phyloP scores from a whole-genome alignment of 2,329 filamentous ascomycete genomes.

The Pseudogymnoascus sp. region DNA sequence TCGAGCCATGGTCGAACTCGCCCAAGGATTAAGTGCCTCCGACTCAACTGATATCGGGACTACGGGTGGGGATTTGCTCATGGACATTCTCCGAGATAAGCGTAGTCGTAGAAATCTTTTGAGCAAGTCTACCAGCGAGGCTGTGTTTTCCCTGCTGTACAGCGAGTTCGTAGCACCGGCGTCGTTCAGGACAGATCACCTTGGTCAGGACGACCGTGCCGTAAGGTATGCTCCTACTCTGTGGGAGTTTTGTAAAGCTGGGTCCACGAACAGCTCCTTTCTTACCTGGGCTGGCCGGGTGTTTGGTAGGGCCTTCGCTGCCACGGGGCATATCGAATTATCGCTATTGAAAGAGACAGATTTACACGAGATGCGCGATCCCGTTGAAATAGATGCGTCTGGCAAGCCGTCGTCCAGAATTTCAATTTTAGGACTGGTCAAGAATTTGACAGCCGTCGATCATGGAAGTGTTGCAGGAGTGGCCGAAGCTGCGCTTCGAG shows the following conservation, averaged over 20 bases:
- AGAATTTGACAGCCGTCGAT: slow-evolving; percentile 51
- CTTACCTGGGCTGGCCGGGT: slow-evolving; percentile 78
- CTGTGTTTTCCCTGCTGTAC: slow-evolving; percentile 67
- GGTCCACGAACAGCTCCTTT: slow-evolving; percentile 58
- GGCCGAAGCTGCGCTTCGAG: slow-evolving; percentile 52
- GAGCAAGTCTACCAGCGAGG: slow-evolving; percentile 57
- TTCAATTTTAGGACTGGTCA: slow-evolving; percentile 53
- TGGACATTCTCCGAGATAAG: slow-evolving; percentile 73
- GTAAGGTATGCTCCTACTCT: slow-evolving; percentile 55
- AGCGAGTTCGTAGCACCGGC: slow-evolving; percentile 59
- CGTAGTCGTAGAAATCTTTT: slow-evolving; percentile 54
- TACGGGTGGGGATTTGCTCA: slow-evolving; percentile 68
- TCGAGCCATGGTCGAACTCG: slow-evolving; percentile 60
- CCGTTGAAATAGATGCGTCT: neutral
- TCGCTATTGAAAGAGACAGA: slow-evolving; percentile 54
- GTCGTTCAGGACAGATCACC: slow-evolving; percentile 54
- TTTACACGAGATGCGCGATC: slow-evolving; percentile 28
- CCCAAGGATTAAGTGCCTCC: slow-evolving; percentile 56
- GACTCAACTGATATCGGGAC: slow-evolving; percentile 63
- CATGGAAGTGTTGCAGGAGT: slow-evolving; percentile 49
- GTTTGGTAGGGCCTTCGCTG: slow-evolving; percentile 74
- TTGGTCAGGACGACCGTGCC: slow-evolving; percentile 59
- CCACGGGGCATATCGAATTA: slow-evolving; percentile 59
- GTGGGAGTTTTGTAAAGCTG: slow-evolving; percentile 66
- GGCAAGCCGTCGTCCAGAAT: slow-evolving; percentile 43